Percentiles rank a stretch among this genome's conserved stretches.
Evolutionary conservation across 257 asterid genomes (phyloP).

Genomic region (Cruciata laevipes): DNA sequence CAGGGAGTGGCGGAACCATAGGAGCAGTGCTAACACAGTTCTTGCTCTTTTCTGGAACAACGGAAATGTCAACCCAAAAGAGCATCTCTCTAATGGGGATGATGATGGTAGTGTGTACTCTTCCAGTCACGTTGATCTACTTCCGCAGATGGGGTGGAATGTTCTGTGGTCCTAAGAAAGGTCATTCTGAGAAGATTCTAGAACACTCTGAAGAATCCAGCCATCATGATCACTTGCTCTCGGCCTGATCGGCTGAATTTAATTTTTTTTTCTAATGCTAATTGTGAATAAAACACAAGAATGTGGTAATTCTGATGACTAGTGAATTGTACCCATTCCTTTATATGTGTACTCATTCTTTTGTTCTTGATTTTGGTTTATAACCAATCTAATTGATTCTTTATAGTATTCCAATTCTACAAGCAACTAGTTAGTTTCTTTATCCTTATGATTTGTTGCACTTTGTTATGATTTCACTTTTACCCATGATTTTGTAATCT

Average conservation of each 20-base stretch:
- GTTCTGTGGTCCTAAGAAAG: constrained; percentile 32
- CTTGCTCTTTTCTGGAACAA: constrained; percentile 39
- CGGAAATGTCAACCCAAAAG: constrained; percentile 29
- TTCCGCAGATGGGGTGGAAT: constrained; percentile 54
- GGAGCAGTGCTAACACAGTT: constrained; percentile 54
- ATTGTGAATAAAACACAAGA: background rate
- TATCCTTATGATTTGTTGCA: background rate
- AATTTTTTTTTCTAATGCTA: background rate
- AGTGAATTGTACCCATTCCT: background rate
- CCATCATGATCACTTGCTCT: background rate
- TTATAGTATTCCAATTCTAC: background rate
- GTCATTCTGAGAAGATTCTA: background rate
- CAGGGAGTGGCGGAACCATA: constrained; percentile 52
- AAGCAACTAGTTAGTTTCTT: background rate
- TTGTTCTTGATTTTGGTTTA: background rate
- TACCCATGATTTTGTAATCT: too few species aligned
- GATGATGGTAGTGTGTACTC: constrained; percentile 35
- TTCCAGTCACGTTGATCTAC: constrained; percentile 35
- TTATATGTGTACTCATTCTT: background rate
- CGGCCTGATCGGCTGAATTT: background rate
- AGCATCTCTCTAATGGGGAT: constrained; percentile 51
- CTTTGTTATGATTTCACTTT: too few species aligned
- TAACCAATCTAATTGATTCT: too few species aligned
- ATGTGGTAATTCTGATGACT: background rate
- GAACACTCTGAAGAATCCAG: background rate